Evolutionary conservation across 345 rosid genomes (phyloP).

Genomic region (Abelmoschus esculentus): DNA sequence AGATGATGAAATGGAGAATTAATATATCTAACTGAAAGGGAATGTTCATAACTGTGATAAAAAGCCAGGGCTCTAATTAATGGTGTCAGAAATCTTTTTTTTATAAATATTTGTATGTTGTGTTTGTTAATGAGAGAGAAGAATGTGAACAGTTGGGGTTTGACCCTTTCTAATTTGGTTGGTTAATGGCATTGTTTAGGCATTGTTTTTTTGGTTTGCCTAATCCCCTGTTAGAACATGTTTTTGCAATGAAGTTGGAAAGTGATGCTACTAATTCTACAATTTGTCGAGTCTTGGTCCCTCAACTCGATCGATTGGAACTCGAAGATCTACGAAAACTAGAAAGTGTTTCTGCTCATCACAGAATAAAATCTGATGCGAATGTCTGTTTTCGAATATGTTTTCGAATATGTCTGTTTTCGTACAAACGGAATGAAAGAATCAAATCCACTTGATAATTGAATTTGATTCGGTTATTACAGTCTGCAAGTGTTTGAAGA

Average conservation of each 20-base stretch:
- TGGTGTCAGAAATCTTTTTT: neutral
- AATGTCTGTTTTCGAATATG: too few relatives aligned
- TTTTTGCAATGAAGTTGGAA: too few relatives aligned
- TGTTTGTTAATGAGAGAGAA: neutral
- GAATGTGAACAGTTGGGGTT: neutral
- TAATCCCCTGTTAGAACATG: too few relatives aligned
- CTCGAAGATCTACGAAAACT: neutral
- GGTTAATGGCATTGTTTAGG: conserved; percentile 35
- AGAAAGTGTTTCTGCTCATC: conserved; percentile 5
- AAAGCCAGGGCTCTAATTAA: conserved; percentile 7
- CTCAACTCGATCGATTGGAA: neutral
- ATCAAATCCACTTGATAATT: too few relatives aligned
- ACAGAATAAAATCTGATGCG: too few relatives aligned
- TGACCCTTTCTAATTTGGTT: conserved; percentile 22
- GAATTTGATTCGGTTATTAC: too few relatives aligned
- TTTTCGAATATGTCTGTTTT: too few relatives aligned
- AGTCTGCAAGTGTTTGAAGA: too few relatives aligned
- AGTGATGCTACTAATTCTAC: too few relatives aligned
- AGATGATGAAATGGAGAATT: conserved; percentile 47
- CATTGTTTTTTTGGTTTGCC: conserved; percentile 47
- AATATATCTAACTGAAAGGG: conserved; percentile 20
- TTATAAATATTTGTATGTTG: neutral
- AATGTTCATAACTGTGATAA: conserved; percentile 17
- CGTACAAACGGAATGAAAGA: too few relatives aligned
- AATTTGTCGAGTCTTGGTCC: too few relatives aligned